Evolutionary conservation across 78 protist genomes (phyloP).

Genomic region (Isochrysis galbana): DNA sequence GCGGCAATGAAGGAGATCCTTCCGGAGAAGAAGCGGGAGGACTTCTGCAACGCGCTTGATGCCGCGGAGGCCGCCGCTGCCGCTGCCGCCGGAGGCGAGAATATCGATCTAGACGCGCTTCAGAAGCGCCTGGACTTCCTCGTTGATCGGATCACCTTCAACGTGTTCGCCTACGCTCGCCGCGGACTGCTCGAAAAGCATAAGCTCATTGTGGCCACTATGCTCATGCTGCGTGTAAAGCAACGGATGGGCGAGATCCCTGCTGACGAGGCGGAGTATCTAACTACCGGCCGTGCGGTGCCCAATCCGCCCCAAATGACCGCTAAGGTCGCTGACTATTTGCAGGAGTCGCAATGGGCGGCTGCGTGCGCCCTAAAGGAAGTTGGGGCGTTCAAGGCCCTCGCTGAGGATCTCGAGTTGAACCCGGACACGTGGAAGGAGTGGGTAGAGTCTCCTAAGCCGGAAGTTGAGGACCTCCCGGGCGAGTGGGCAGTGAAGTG

Average conservation of each 20-base stretch:
- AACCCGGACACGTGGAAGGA: conserved; percentile 54
- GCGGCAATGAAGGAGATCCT: too few species aligned
- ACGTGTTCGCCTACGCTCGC: conserved; percentile 32
- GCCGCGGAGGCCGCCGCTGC: background rate
- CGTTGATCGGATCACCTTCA: conserved; percentile 41
- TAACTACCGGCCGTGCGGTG: background rate
- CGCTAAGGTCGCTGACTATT: conserved; percentile 22
- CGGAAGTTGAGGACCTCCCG: conserved; percentile 61
- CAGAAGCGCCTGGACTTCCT: conserved; percentile 26
- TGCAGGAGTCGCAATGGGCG: conserved; percentile 20
- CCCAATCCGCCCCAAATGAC: conserved; percentile 25
- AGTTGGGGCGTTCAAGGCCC: conserved; percentile 21
- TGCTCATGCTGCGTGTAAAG: conserved; percentile 39
- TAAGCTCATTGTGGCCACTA: conserved; percentile 63
- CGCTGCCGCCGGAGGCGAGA: conserved; percentile 10
- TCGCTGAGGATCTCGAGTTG: conserved; percentile 53
- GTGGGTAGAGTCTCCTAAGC: conserved; percentile 52
- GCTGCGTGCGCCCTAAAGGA: conserved; percentile 32
- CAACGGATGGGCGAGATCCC: background rate
- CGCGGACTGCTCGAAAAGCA: conserved; percentile 66
- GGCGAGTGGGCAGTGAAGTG: conserved; percentile 50
- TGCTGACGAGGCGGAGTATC: conserved; percentile 45
- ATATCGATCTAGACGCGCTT: background rate
- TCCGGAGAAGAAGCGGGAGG: background rate
- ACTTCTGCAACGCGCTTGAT: background rate